phyloP scores from a whole-genome alignment of 306 rosid genomes.

The Fragaria iinumae region DNA sequence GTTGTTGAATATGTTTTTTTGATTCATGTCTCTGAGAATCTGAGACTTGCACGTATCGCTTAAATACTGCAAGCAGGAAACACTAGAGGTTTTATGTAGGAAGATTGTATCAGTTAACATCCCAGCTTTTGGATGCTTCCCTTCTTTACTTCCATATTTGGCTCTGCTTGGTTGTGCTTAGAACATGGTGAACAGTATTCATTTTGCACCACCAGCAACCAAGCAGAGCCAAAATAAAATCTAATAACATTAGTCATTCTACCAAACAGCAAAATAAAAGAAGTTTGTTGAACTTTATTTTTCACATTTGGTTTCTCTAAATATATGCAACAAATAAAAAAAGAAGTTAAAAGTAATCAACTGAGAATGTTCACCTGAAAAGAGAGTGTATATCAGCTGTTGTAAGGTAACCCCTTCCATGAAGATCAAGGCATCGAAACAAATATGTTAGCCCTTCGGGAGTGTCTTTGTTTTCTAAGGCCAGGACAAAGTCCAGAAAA shows the following conservation, averaged over 20 bases:
- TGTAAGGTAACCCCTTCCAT: conserved; percentile 89
- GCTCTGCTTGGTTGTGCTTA: conserved; percentile 16
- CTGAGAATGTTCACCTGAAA: conserved; percentile 62
- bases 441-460: conserved; percentile 96
- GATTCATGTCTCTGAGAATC: conserved; percentile 50
- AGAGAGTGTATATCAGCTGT: conserved; percentile 95
- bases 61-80: conserved; percentile 68
- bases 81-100: conserved; percentile 57
- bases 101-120: conserved; percentile 90
- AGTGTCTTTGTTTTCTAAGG: conserved; percentile 95
- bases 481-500: conserved; percentile 91
- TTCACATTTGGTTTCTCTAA: neutral
- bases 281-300: neutral
- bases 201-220: conserved; percentile 1
- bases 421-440: conserved; percentile 96
- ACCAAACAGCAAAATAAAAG: neutral
- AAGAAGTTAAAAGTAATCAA: neutral
- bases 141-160: conserved; percentile 77
- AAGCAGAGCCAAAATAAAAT: conserved; percentile 10
- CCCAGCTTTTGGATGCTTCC: conserved; percentile 73
- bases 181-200: neutral
- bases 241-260: neutral
- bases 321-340: neutral
- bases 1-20: neutral
- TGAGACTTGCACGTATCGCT: conserved; percentile 76